phyloP scores from a whole-genome alignment of 768 basidiomycete genomes.

The Wakefieldia striispora region DNA sequence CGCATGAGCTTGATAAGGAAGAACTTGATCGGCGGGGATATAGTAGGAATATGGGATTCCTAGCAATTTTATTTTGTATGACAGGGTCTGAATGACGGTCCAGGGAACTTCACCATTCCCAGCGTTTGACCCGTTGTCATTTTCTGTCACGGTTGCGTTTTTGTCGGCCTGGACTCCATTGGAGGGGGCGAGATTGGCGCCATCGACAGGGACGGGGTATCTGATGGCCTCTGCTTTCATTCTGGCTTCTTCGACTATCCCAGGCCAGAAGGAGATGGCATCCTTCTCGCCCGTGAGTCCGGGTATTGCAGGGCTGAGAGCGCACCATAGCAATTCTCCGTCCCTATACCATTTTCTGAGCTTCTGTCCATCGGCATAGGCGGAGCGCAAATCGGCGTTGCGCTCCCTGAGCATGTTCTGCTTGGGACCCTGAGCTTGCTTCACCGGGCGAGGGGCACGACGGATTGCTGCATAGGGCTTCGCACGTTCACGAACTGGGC shows the following conservation, averaged over 20 bases:
- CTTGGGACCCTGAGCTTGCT: constrained; percentile 37
- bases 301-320: constrained; percentile 49
- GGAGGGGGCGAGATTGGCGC: background rate
- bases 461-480: constrained; percentile 44
- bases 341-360: constrained; percentile 62
- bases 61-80: constrained; percentile 69
- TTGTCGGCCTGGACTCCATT: constrained; percentile 11
- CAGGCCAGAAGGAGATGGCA: constrained; percentile 73
- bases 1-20: constrained; percentile 74
- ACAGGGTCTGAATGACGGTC: constrained; percentile 56
- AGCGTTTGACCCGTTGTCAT: constrained; percentile 8
- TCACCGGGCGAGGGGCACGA: constrained; percentile 35
- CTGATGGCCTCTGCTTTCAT: constrained; percentile 46
- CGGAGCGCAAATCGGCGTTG: constrained; percentile 60
- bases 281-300: constrained; percentile 38
- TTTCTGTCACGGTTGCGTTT: constrained; percentile 2
- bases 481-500: constrained; percentile 20
- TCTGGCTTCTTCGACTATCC: constrained; percentile 56
- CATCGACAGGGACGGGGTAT: constrained; percentile 11
- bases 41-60: constrained; percentile 49
- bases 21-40: constrained; percentile 54
- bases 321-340: constrained; percentile 72
- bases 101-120: constrained; percentile 41
- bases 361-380: constrained; percentile 45
- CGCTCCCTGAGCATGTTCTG: constrained; percentile 59